Percentiles rank a stretch among this genome's conserved stretches.
These are phyloP conservation scores for Eucalyptus pauciflora DNA, from an alignment of 345 rosid genomes.

Conservation along the genomic window DNA sequence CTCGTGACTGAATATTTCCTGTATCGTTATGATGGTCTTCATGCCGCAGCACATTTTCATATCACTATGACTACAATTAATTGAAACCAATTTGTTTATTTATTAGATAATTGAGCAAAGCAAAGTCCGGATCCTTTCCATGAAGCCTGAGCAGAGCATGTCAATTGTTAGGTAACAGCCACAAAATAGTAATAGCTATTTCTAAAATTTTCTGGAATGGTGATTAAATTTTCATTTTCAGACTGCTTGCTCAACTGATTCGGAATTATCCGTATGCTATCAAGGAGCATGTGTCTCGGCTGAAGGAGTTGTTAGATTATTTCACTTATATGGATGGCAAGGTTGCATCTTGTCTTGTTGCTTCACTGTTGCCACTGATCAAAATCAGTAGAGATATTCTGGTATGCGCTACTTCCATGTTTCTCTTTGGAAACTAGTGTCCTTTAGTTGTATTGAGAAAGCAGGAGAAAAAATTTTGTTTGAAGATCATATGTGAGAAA, in stretches of 20 bases:
- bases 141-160: constrained; percentile 54
- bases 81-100: neutral
- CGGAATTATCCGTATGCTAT: constrained; percentile 44
- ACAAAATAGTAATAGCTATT: neutral
- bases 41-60: neutral
- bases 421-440: neutral
- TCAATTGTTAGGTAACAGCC: constrained; percentile 43
- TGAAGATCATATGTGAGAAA: neutral
- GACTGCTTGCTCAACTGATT: constrained; percentile 52
- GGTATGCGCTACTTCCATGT: constrained; percentile 16
- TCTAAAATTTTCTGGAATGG: neutral
- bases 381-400: constrained; percentile 54
- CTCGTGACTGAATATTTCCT: neutral
- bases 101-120: constrained; percentile 79
- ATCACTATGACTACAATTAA: neutral
- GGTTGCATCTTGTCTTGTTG: constrained; percentile 46
- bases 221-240: constrained; percentile 18
- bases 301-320: constrained; percentile 83
- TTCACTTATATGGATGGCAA: constrained; percentile 55
- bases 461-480: neutral
- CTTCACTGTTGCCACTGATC: constrained; percentile 59
- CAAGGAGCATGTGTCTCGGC: constrained; percentile 54
- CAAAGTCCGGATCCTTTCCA: constrained; percentile 65
- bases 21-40: neutral
- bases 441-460: neutral